Evolutionary conservation across 2,329 filamentous ascomycete species (phyloP).

Genomic region (Pyrenophora seminiperda): DNA sequence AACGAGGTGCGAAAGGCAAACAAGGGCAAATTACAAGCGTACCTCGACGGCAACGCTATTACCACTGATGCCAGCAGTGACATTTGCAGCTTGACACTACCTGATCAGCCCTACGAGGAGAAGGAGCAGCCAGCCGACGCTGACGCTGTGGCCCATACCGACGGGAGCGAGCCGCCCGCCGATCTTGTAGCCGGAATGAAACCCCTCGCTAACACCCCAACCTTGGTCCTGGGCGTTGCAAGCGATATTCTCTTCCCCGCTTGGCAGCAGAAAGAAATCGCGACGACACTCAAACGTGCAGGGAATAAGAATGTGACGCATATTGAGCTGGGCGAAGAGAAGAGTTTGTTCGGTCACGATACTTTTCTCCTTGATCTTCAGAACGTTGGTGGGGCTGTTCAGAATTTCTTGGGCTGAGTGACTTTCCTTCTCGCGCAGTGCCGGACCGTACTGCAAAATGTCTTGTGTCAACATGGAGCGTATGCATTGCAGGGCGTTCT

Average conservation of each 20-base stretch:
- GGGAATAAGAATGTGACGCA: constrained; percentile 86
- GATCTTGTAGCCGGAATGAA: constrained; percentile 80
- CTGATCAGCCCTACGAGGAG: constrained; percentile 84
- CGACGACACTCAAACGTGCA: constrained; percentile 74
- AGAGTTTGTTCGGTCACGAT: constrained; percentile 94
- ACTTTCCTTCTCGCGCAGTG: not conserved
- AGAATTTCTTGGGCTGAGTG: constrained; percentile 71
- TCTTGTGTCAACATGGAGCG: constrained; percentile 6
- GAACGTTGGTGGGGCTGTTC: constrained; percentile 84
- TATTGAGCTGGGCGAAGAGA: constrained; percentile 89
- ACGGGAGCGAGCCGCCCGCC: constrained; percentile 64
- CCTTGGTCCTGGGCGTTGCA: constrained; percentile 89
- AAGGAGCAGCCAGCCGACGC: constrained; percentile 60
- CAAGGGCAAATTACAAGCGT: constrained; percentile 61
- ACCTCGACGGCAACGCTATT: constrained; percentile 39
- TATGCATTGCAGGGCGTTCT: constrained; percentile 36
- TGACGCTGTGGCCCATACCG: constrained; percentile 36
- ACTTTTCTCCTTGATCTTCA: constrained; percentile 92
- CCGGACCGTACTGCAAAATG: not conserved
- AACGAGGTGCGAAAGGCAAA: constrained; percentile 66
- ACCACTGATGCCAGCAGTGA: constrained; percentile 42
- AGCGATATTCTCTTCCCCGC: constrained; percentile 97
- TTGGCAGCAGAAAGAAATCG: constrained; percentile 96
- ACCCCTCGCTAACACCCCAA: constrained; percentile 74
- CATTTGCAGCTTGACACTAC: constrained; percentile 80